Percentiles rank a stretch among this genome's conserved stretches.
Conservation (phyloP, 768 basidiomycete species). For the Termitomyces sp. region DNA sequence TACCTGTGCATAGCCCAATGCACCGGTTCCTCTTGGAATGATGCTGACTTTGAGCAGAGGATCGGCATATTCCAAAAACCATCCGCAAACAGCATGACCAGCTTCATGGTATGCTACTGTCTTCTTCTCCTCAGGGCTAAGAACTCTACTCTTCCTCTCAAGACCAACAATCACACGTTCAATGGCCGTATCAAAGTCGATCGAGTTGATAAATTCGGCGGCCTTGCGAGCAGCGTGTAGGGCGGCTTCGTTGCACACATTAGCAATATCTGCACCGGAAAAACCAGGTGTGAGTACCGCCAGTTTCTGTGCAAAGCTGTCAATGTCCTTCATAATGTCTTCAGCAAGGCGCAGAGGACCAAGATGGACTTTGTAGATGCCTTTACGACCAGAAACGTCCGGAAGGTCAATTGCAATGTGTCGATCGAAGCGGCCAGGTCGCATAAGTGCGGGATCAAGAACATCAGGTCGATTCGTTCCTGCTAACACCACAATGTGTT, state of each 20-base stretch:
- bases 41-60: constrained; percentile 97
- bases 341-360: constrained; percentile 69
- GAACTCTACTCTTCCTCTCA: constrained; percentile 90
- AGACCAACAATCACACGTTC: constrained; percentile 97
- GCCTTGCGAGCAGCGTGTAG: constrained; percentile 87
- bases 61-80: constrained; percentile 98
- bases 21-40: constrained; percentile 93
- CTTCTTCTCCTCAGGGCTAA: constrained; percentile 95
- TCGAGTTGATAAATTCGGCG: constrained; percentile 71
- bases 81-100: constrained; percentile 96
- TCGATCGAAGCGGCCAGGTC: constrained; percentile 96
- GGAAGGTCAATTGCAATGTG: constrained; percentile 95
- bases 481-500: constrained; percentile 93
- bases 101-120: constrained; percentile 99
- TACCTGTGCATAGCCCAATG: constrained; percentile 94
- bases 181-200: constrained; percentile 95
- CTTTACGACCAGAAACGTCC: constrained; percentile 88
- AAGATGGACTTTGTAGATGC: constrained; percentile 93
- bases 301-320: constrained; percentile 80
- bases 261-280: constrained; percentile 98
- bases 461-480: constrained; percentile 98
- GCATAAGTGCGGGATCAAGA: constrained; percentile 90
- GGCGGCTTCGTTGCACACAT: constrained; percentile 98
- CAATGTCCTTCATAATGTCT: constrained; percentile 41
- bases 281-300: constrained; percentile 97